Base-by-base conservation (phyloP, 352 stramenopile species). In the Globisporangium lucens region DNA sequence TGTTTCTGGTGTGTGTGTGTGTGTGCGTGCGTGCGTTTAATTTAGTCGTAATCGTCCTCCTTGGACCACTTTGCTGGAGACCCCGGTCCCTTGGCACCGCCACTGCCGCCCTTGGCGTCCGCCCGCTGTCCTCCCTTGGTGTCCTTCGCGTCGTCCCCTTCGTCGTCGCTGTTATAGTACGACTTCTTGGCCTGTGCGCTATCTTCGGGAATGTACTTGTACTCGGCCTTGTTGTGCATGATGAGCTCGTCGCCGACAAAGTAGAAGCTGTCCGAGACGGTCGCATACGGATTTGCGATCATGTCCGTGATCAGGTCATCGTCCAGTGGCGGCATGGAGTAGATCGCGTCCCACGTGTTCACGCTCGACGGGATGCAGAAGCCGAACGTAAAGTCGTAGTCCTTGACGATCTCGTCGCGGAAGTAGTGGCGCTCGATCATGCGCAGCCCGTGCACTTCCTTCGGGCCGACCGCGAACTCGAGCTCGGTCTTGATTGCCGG, bases 341-440 rank as follows among this genome's bases (percentile, higher is more conserved):
- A 99, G 63, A 98, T 89, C 22, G 93, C 86, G 65, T 98, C 94
- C 95, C 95, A 98, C 36, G 90, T 98, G 80, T 99, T 99, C 5
- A 95, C 94, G 62, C 89, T 98, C 63, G 82, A 91, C 3, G 95
- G 96, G 71, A 99, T 98, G 76, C 94, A 98, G 74, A 98, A 99
- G 22, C 94, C 96, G 69, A 99, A 99, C 59, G 79, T 95, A 61
- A 98, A 99, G 79, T 98, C 93, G 73, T 95, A 98, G 75, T 91
- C 98, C 76, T 98, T 98, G 74, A 98, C 79, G 67, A 98, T 95
- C 72, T 97, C 77, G 69, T 98, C 87, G 57, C 91, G 83, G 72
- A 98, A 99, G 78, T 98, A 99, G 77, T 98, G 95, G 56, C 96
- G 85, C 75, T 99, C 94, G 66, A 99, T 98, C 96, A 99, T 99